phyloP scores from a whole-genome alignment of 257 asterid genomes.

The Penstemon davidsonii region DNA sequence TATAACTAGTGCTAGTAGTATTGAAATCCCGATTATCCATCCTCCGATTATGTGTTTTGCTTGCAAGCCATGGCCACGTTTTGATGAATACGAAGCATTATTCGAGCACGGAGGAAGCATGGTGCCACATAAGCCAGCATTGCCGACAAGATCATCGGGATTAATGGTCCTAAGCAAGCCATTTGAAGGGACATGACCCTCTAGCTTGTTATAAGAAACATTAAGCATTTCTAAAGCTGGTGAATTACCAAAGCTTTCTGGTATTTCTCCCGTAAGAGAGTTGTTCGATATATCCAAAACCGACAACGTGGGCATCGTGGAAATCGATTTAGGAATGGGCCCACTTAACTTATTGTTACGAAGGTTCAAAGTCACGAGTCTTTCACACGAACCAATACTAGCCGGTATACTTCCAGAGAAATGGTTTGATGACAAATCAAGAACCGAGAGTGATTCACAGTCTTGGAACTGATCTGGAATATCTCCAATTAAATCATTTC shows the following conservation, averaged over 20 bases:
- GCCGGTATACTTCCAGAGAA: slow-evolving; percentile 45
- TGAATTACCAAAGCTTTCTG: slow-evolving; percentile 67
- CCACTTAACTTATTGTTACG: slow-evolving; percentile 44
- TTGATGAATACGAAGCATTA: slow-evolving; percentile 33
- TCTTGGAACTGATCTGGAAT: slow-evolving; percentile 48
- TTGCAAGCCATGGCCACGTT: slow-evolving; percentile 32
- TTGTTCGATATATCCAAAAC: slow-evolving; percentile 75
- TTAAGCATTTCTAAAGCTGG: slow-evolving; percentile 72
- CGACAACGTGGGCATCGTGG: slow-evolving; percentile 61
- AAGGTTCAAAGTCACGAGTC: slow-evolving; percentile 38
- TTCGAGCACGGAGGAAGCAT: slow-evolving; percentile 70
- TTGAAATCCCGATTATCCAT: slow-evolving; percentile 59
- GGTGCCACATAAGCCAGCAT: slow-evolving; percentile 67
- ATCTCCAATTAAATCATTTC: slow-evolving; percentile 38
- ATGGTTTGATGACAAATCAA: slow-evolving; percentile 45
- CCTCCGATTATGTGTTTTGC: slow-evolving; percentile 51
- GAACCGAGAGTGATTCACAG: slow-evolving; percentile 33
- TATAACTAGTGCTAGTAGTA: slow-evolving; percentile 44
- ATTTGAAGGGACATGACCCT: slow-evolving; percentile 64
- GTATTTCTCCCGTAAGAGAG: slow-evolving; percentile 67
- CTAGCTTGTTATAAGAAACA: slow-evolving; percentile 60
- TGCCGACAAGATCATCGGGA: slow-evolving; percentile 62
- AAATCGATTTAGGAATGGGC: slow-evolving; percentile 51
- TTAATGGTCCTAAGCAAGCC: slow-evolving; percentile 67
- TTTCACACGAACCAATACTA: slow-evolving; percentile 45